Base-by-base conservation (phyloP, 495 filamentous ascomycete species). In the Lichenothelia convexa region DNA sequence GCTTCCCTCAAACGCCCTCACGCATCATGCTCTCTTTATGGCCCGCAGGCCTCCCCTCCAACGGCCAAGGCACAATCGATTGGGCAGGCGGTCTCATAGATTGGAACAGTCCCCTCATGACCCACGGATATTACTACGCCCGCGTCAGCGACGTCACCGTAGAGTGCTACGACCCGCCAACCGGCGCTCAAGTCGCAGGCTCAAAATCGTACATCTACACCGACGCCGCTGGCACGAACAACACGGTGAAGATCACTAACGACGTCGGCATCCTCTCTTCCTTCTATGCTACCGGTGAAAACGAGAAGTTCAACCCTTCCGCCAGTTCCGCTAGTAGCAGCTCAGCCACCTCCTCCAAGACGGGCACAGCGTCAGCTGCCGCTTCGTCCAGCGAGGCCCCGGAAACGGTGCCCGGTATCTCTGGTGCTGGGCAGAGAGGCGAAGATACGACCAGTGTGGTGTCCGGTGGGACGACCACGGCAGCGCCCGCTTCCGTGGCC, bases 11-110 rank as follows among this genome's bases (percentile, higher is more conserved):
- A 59, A 92, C 83, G 2, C 89, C 89, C 2, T 56, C 91, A n/a
- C 80, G 89, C 44, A 70, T 97, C 35, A 80, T 94, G 61, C 64
- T 97, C 43, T 95, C 91, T 9, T 71, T 95, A 51, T 97, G 89
- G 89, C 91, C 89, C 40, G 89, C 81, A 44, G 89, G 89, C 47
- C 65, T 75, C 32, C 55, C 73, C 16, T 67, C 69, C 56, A 93
- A 92, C 51, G 79, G 70, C 19, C 38, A 75, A 47, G 89, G 91
- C 41, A 95, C 89, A 12, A 71, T 93, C 43, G 68, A 71, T 32
- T 97, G 89, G 89, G 78, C 89, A 11, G 89, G 89, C 47, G 89
- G 89, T 41, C 57, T 65, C 39, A 83, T 97, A 44, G 67, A 91
- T 59, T 97, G 89, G 89, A 68, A 80, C 52, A 70, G 65, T 44